A percentile compares a stretch with the other conserved stretches of the same genome.
phyloP scores from a whole-genome alignment of 805 yeast species.

The Candida ulmi region DNA sequence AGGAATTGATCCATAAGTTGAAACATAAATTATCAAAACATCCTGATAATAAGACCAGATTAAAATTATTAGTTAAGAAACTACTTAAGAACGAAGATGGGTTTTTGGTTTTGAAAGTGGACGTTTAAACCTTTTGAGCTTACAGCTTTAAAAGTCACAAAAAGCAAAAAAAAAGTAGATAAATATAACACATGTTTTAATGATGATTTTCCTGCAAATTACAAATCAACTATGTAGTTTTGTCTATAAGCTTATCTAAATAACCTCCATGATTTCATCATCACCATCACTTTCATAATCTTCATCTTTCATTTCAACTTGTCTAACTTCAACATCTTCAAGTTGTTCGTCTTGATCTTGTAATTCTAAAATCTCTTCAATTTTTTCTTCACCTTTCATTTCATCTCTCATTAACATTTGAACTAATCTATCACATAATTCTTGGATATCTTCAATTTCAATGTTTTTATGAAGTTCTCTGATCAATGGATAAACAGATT shows the following conservation, averaged over 20 bases:
- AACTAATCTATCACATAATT: constrained; percentile 77
- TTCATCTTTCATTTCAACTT: constrained; percentile 22
- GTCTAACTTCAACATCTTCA: constrained; percentile 28
- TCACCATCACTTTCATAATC: constrained; percentile 18
- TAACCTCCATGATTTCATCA: constrained; percentile 30
- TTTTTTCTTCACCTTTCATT: constrained; percentile 38
- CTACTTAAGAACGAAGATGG: constrained; percentile 44
- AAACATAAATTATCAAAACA: constrained; percentile 59
- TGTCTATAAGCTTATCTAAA: no score
- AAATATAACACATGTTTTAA: no score
- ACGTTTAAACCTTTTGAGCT: no score
- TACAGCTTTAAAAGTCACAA: constrained; percentile 1
- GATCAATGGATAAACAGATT: constrained; percentile 78
- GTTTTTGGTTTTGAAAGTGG: constrained; percentile 20
- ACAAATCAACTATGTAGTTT: no score
- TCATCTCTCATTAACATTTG: constrained; percentile 94
- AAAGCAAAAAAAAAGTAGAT: background rate
- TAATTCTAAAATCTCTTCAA: constrained; percentile 41
- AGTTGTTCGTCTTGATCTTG: constrained; percentile 43
- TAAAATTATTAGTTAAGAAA: constrained; percentile 53
- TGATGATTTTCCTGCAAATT: no score
- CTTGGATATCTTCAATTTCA: constrained; percentile 45
- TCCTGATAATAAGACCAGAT: constrained; percentile 54
- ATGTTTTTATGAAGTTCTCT: constrained; percentile 75
- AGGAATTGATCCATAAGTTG: constrained; percentile 55